Conservation (phyloP, 176 grass and related monocot genomes). For the Zea mays region Zm-B73-REFERENCE-NAM-5.0 NC_050100.1:21892001-21892500, state of each 20-base stretch:
- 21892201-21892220: slow-evolving; percentile 50
- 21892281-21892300: slow-evolving; percentile 47
- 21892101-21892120: slow-evolving; percentile 21
- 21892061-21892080: slow-evolving; percentile 43
- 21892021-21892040: slow-evolving; percentile 44
- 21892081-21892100: slow-evolving; percentile 30
- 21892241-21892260: slow-evolving; percentile 23
- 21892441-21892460: slow-evolving; percentile 44
- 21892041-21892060: slow-evolving; percentile 56
- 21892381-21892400: slow-evolving; percentile 30
- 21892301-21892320: slow-evolving; percentile 46
- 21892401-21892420: slow-evolving; percentile 36
- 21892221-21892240: slow-evolving; percentile 32
- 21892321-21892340: slow-evolving; percentile 8
- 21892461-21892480: slow-evolving; percentile 33
- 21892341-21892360: slow-evolving; percentile 33
- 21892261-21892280: slow-evolving; percentile 46
- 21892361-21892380: slow-evolving; percentile 40
- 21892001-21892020: slow-evolving; percentile 17
- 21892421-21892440: slow-evolving; percentile 44
- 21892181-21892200: slow-evolving; percentile 45
- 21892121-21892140: slow-evolving; percentile 43
- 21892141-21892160: slow-evolving; percentile 29
- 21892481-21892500: slow-evolving; percentile 44
- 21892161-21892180: slow-evolving; percentile 43